Conservation (phyloP, 805 yeast genomes). For the Metschnikowia lochheadii region DNA sequence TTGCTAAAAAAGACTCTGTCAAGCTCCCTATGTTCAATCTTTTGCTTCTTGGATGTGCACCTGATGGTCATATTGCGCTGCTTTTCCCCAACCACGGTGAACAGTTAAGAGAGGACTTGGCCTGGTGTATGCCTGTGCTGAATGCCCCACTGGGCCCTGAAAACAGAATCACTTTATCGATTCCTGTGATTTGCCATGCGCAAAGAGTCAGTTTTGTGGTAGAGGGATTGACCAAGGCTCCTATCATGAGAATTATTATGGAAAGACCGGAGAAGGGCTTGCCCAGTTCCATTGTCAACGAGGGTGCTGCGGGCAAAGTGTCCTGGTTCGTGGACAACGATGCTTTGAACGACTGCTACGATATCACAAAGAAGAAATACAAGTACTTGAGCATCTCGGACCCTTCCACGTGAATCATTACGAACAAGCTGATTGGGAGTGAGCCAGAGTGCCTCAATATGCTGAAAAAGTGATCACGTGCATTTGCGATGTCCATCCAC, state of each 20-base stretch:
- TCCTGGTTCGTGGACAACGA: conserved; percentile 97
- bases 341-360: conserved; percentile 75
- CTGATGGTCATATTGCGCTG: conserved; percentile 98
- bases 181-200: conserved; percentile 93
- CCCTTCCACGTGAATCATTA: conserved; percentile 11
- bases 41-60: conserved; percentile 92
- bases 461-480: too few relatives aligned
- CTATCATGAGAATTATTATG: conserved; percentile 84
- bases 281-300: conserved; percentile 90
- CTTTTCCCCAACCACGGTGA: conserved; percentile 86
- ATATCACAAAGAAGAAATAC: conserved; percentile 65
- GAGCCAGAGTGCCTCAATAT: neutral
- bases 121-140: conserved; percentile 92
- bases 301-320: conserved; percentile 94
- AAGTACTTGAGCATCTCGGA: conserved; percentile 44
- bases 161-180: conserved; percentile 81
- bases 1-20: conserved; percentile 95
- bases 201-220: conserved; percentile 91
- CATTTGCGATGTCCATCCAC: too few relatives aligned
- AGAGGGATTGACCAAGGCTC: conserved; percentile 94
- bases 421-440: neutral
- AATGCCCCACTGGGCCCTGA: conserved; percentile 89
- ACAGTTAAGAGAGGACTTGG: conserved; percentile 79
- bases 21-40: conserved; percentile 93
- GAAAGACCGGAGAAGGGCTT: conserved; percentile 96